Evolutionary conservation across 768 basidiomycete species (phyloP).

Genomic region (Xerocomellus dryophilus): DNA sequence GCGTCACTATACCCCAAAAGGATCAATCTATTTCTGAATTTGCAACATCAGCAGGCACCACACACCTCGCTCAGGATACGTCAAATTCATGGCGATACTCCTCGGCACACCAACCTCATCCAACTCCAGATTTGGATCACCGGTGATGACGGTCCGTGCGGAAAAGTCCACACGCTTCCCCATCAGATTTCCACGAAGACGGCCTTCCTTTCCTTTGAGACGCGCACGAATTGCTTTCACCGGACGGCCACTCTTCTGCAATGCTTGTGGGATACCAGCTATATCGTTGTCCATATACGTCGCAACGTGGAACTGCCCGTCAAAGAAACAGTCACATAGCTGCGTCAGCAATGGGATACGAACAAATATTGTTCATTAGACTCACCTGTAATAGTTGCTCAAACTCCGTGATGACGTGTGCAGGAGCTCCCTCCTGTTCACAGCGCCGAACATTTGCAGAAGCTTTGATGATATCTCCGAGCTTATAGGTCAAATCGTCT

Average conservation of each 20-base stretch:
- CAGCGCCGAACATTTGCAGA: slow-evolving; percentile 88
- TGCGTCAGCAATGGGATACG: background rate
- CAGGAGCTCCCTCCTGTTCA: slow-evolving; percentile 95
- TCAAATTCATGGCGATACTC: slow-evolving; percentile 96
- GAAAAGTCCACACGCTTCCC: slow-evolving; percentile 99
- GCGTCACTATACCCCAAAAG: slow-evolving; percentile 64
- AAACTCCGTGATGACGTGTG: slow-evolving; percentile 92
- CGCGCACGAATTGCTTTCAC: slow-evolving; percentile 98
- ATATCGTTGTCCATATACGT: slow-evolving; percentile 99
- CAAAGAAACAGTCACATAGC: background rate
- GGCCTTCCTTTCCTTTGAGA: slow-evolving; percentile 97
- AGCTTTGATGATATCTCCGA: slow-evolving; percentile 94
- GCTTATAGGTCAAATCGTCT: slow-evolving; percentile 97
- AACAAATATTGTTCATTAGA: background rate
- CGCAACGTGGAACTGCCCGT: slow-evolving; percentile 86
- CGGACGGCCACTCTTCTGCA: slow-evolving; percentile 96
- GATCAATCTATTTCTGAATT: slow-evolving; percentile 3
- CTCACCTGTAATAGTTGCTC: slow-evolving; percentile 91
- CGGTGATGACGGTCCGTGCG: slow-evolving; percentile 97
- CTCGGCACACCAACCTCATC: slow-evolving; percentile 96
- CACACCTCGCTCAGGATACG: slow-evolving; percentile 92
- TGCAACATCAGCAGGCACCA: background rate
- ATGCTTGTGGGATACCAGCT: slow-evolving; percentile 93
- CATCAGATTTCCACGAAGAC: slow-evolving; percentile 97
- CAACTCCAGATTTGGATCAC: slow-evolving; percentile 93